Evolutionary conservation across 768 basidiomycete genomes (phyloP), one percentile per base, ranked within the genome.

Genomic region (Boletus rubropictus): DNA sequence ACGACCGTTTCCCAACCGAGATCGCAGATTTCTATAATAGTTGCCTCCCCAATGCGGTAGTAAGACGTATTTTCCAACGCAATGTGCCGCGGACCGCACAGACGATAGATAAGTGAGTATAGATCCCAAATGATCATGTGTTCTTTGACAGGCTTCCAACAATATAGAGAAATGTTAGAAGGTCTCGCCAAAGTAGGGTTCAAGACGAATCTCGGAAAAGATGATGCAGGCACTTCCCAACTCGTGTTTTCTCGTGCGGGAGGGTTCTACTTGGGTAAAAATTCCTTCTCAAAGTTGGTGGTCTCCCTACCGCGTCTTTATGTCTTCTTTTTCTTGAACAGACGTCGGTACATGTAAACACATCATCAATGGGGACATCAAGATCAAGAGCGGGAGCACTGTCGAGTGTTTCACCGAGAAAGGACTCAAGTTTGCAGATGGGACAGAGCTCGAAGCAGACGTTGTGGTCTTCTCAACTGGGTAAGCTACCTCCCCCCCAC

Each of bases 281-380:
- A 22, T 14, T 21, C 11, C 28, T 28, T 3, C 5, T 1, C 9
- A 7, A 25, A 2, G 24, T 25, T 25, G 5, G 7, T 4, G 14
- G 11, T 6, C n/a, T 12, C 24, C 15, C 25, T 7, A 5, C 3
- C 3, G 9, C 31, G 5, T 29, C 7, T 22, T 25, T 4, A 36
- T 15, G 1, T 2, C 7, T 15, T 3, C 5, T 31, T 12, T 14
- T 5, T 25, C n/a, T 25, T 25, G 29, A 15, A 39, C 34, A 68
- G 69, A 67, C 15, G 54, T 56, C 8, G 76, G 74, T 10, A 72
- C 73, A 1, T 70, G 72, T 42, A 65, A 70, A 44, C 62, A 72
- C 43, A 72, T 78, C 53, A 68, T 67, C 18, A 58, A 73, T 21
- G 75, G 78, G 15, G 66, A 70, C 36, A 77, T 80, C 65, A 76